These are phyloP conservation scores for Lipomyces spencermartinsiae DNA, from an alignment of 805 yeast genomes.

Conservation along the genomic window DNA sequence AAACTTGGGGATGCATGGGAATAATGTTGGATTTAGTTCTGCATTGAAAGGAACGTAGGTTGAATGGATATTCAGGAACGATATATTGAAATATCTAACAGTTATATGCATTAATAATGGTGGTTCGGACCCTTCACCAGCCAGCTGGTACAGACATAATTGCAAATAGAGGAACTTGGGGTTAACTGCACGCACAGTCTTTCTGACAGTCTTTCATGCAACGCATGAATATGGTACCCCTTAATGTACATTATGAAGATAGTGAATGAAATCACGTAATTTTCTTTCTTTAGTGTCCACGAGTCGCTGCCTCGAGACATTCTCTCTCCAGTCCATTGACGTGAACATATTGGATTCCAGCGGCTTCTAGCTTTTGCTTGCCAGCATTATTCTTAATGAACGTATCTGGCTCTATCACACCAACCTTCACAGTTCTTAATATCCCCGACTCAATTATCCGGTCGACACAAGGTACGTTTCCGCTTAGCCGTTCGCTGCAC, in stretches of 20 bases:
- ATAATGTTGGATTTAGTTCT: background rate
- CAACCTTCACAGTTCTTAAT: slow-evolving; percentile 83
- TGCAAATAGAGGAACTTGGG: slow-evolving; percentile 1
- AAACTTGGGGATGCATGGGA: background rate
- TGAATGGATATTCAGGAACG: background rate
- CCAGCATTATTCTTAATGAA: slow-evolving; percentile 84
- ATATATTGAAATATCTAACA: background rate
- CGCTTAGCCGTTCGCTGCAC: slow-evolving; percentile 86
- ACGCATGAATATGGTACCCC: background rate
- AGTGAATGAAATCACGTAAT: background rate
- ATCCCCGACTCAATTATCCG: slow-evolving; percentile 63
- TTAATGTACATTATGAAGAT: slow-evolving; percentile 6
- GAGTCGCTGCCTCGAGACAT: slow-evolving; percentile 66
- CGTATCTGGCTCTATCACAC: slow-evolving; percentile 87
- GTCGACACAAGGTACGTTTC: slow-evolving; percentile 86
- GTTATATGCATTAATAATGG: background rate
- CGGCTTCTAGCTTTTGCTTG: slow-evolving; percentile 55
- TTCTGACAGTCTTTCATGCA: background rate
- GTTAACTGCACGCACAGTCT: background rate
- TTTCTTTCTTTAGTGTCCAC: slow-evolving; percentile 20
- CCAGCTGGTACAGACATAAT: background rate
- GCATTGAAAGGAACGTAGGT: background rate
- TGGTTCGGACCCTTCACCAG: background rate
- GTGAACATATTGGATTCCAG: slow-evolving; percentile 73
- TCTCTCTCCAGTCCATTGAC: slow-evolving; percentile 83